These are phyloP conservation scores for Aeschynomene evenia DNA, from an alignment of 306 rosid genomes.

Conservation along the genomic window DNA sequence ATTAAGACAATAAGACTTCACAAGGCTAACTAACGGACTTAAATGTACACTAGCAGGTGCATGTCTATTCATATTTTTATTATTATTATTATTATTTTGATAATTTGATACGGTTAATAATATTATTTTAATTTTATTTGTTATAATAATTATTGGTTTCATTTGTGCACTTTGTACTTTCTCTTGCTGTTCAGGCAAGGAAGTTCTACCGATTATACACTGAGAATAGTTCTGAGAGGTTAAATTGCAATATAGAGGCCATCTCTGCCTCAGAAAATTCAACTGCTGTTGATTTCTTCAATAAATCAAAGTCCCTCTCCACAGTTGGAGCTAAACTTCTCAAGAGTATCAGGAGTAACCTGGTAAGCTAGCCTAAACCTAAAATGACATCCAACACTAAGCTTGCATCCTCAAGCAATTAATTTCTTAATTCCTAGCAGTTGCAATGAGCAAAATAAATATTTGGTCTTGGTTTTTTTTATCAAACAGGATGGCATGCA, in stretches of 20 bases:
- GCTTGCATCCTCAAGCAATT: neutral
- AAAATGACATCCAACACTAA: neutral
- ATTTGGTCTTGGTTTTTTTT: neutral
- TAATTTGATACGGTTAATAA: too few species aligned
- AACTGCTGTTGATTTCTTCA: conserved; percentile 32
- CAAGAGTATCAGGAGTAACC: conserved; percentile 33
- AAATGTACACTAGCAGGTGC: too few species aligned
- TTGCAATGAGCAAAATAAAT: conserved; percentile 15
- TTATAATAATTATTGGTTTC: neutral
- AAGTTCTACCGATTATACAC: conserved; percentile 43
- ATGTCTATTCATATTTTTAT: too few species aligned
- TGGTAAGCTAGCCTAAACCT: conserved; percentile 41
- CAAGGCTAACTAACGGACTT: too few species aligned
- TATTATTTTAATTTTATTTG: too few species aligned
- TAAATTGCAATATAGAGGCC: conserved; percentile 45
- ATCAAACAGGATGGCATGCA: conserved; percentile 57
- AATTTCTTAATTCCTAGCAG: conserved; percentile 1
- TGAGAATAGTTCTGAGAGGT: conserved; percentile 53
- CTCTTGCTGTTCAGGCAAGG: conserved; percentile 44
- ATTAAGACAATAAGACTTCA: too few species aligned
- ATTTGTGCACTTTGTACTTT: neutral
- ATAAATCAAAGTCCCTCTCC: conserved; percentile 52
- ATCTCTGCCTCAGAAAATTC: conserved; percentile 42
- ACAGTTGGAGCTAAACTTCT: conserved; percentile 52
- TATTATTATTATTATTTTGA: too few species aligned